Conservation (phyloP, 805 yeast species). For the Pichia cephalocereana region DNA sequence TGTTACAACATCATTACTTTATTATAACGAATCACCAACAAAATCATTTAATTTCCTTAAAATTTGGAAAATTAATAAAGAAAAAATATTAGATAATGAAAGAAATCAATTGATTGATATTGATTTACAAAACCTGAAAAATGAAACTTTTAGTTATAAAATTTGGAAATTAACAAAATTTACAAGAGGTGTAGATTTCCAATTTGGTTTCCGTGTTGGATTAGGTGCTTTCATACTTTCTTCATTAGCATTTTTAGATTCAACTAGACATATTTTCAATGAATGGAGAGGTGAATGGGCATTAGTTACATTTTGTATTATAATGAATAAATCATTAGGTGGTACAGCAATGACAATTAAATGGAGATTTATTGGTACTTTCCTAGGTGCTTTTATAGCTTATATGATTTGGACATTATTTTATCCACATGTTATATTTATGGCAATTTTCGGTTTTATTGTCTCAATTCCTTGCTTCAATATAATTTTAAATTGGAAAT, state of each 20-base stretch:
- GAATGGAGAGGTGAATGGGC: conserved; percentile 83
- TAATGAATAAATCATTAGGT: conserved; percentile 79
- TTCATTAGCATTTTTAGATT: conserved; percentile 54
- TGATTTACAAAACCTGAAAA: conserved; percentile 12
- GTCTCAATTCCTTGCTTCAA: conserved; percentile 39
- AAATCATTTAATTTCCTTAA: conserved; percentile 45
- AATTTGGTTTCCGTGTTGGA: conserved; percentile 73
- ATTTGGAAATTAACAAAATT: conserved; percentile 43
- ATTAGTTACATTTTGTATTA: conserved; percentile 67
- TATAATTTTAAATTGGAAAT: conserved; percentile 62
- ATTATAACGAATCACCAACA: not conserved
- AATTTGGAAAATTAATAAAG: conserved; percentile 33
- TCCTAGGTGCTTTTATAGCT: conserved; percentile 59
- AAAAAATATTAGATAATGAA: conserved; percentile 7
- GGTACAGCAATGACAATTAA: conserved; percentile 75
- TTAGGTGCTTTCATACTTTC: conserved; percentile 64
- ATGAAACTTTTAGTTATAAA: conserved; percentile 19
- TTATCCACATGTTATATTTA: conserved; percentile 43
- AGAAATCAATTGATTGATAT: conserved; percentile 3
- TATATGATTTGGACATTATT: conserved; percentile 48
- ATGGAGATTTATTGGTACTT: conserved; percentile 68
- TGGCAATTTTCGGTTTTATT: conserved; percentile 41
- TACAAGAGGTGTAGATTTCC: conserved; percentile 57
- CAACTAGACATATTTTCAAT: conserved; percentile 43
- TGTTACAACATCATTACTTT: conserved; percentile 27